A percentile compares a stretch with the other conserved stretches of the same genome.
Evolutionary conservation across 805 yeast species (phyloP).

Genomic region (Saturnispora zaruensis): DNA sequence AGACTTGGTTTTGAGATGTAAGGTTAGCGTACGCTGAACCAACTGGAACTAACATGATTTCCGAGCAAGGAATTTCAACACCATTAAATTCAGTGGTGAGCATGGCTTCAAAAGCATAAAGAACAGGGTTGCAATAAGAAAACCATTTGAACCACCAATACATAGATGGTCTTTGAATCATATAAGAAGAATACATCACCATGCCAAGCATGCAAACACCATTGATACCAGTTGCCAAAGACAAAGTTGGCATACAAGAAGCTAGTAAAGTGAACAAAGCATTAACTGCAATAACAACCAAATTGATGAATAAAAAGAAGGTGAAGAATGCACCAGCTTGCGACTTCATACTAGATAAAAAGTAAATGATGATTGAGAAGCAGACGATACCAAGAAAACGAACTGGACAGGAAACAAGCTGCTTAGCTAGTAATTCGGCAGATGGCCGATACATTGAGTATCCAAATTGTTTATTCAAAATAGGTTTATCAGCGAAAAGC

Average conservation of each 20-base stretch:
- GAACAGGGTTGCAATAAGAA: constrained; percentile 40
- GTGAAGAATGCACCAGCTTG: constrained; percentile 50
- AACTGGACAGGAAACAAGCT: constrained; percentile 49
- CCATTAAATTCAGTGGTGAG: constrained; percentile 51
- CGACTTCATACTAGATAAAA: constrained; percentile 42
- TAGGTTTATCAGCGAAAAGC: constrained; percentile 52
- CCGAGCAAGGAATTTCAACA: constrained; percentile 42
- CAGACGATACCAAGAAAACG: constrained; percentile 42
- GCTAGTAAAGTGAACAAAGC: constrained; percentile 48
- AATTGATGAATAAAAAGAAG: constrained; percentile 34
- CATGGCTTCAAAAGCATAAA: constrained; percentile 44
- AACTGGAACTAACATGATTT: constrained; percentile 36
- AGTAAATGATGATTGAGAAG: constrained; percentile 41
- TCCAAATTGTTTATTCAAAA: constrained; percentile 55
- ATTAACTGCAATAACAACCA: constrained; percentile 37
- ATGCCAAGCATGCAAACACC: constrained; percentile 45
- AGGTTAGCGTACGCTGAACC: constrained; percentile 47
- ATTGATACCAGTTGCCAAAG: constrained; percentile 54
- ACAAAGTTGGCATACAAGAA: constrained; percentile 37
- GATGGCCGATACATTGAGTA: constrained; percentile 57
- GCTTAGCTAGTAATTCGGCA: constrained; percentile 52
- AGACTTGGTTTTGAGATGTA: constrained; percentile 34
- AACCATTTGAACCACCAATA: constrained; percentile 59
- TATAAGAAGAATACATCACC: constrained; percentile 55
- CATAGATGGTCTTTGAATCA: constrained; percentile 50